phyloP scores from a whole-genome alignment of 306 rosid species.

The Geum urbanum region DNA sequence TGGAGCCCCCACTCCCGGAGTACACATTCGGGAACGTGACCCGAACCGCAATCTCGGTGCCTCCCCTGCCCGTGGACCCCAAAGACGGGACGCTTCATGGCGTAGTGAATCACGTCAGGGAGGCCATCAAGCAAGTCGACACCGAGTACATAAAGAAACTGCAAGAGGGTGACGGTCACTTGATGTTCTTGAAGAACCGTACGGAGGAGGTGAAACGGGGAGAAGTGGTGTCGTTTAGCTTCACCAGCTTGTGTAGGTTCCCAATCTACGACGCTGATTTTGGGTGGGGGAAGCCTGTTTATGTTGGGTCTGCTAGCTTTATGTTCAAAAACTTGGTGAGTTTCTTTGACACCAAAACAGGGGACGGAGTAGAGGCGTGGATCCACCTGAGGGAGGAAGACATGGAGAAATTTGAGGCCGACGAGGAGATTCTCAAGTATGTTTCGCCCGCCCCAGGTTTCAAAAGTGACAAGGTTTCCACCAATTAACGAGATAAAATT shows the following conservation, averaged over 20 bases:
- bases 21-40: conserved; percentile 32
- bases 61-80: not conserved
- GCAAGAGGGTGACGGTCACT: not conserved
- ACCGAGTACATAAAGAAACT: conserved; percentile 13
- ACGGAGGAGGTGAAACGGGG: not conserved
- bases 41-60: not conserved
- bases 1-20: conserved; percentile 33
- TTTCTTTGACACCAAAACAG: conserved; percentile 22
- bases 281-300: conserved; percentile 36
- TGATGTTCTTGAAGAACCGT: conserved; percentile 7
- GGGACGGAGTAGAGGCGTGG: conserved; percentile 36
- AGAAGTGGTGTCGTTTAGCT: conserved; percentile 24
- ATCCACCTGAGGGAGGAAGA: conserved; percentile 23
- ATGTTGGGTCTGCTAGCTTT: conserved; percentile 18
- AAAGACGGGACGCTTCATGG: not conserved
- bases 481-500: not conserved
- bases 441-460: conserved; percentile 6
- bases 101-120: conserved; percentile 20
- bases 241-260: conserved; percentile 36
- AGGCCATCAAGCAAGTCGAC: conserved; percentile 16
- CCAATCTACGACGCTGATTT: conserved; percentile 31
- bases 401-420: conserved; percentile 33
- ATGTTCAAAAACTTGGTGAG: conserved; percentile 17
- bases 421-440: conserved; percentile 22
- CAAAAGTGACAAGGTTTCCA: not conserved